phyloP scores from a whole-genome alignment of 495 filamentous ascomycete species.

The Elasticomyces elasticus region DNA sequence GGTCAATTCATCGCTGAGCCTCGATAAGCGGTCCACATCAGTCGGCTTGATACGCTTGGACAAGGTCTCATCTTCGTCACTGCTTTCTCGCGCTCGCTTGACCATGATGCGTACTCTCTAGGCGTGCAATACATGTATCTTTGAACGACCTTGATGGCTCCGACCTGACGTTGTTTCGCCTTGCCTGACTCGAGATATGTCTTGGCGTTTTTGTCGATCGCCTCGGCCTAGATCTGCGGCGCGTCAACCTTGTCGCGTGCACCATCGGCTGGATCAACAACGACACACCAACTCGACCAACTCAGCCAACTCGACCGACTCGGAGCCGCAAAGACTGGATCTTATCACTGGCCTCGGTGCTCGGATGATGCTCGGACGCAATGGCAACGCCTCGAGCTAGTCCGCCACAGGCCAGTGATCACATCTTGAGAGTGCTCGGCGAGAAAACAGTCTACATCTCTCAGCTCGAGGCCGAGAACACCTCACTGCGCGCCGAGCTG shows the following conservation, averaged over 20 bases:
- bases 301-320: too few species aligned
- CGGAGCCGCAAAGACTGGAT: too few species aligned
- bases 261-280: background rate
- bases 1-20: slow-evolving; percentile 78
- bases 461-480: slow-evolving; percentile 3
- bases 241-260: background rate
- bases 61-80: background rate
- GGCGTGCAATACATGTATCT: background rate
- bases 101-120: slow-evolving; percentile 8
- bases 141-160: too few species aligned
- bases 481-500: slow-evolving; percentile 4
- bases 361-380: background rate
- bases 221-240: background rate
- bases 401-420: background rate
- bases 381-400: background rate
- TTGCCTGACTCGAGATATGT: slow-evolving; percentile 1
- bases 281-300: too few species aligned
- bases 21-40: slow-evolving; percentile 41
- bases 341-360: background rate
- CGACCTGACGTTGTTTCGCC: too few species aligned
- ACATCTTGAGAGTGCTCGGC: background rate
- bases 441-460: background rate
- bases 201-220: background rate
- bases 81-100: slow-evolving; percentile 19
- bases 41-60: slow-evolving; percentile 23